These are phyloP conservation scores for Globisporangium emineosum DNA, from an alignment of 352 stramenopile genomes.

Conservation along the genomic window DNA sequence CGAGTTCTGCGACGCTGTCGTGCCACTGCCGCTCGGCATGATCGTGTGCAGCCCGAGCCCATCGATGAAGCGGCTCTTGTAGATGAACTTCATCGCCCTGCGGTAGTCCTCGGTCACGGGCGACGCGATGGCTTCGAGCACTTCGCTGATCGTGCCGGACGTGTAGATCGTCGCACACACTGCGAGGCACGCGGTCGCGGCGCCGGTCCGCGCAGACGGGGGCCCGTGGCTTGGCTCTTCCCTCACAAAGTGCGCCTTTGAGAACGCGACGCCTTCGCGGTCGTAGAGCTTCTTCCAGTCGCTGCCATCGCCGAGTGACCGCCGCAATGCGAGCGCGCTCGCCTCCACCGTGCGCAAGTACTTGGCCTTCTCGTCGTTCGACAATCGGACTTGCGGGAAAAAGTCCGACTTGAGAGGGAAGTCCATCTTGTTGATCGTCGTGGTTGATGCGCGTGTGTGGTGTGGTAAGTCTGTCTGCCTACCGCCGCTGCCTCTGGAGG, in stretches of 20 bases:
- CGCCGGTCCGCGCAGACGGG: constrained; percentile 5
- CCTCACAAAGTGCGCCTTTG: constrained; percentile 55
- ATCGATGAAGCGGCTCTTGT: constrained; percentile 58
- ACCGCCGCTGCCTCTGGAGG: background rate
- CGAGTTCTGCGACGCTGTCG: constrained; percentile 31
- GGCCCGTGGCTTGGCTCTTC: background rate
- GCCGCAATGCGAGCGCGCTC: constrained; percentile 37
- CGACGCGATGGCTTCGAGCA: constrained; percentile 60
- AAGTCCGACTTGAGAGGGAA: constrained; percentile 71
- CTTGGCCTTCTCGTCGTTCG: constrained; percentile 36
- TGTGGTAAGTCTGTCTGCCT: background rate
- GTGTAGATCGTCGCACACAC: constrained; percentile 58
- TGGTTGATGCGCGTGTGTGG: background rate
- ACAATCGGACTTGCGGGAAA: constrained; percentile 57
- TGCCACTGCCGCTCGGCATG: constrained; percentile 13
- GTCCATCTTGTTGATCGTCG: constrained; percentile 36
- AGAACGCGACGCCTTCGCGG: constrained; percentile 53
- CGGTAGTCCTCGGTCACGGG: constrained; percentile 68
- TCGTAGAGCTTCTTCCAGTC: constrained; percentile 60
- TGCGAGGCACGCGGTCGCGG: constrained; percentile 43
- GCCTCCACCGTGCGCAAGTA: constrained; percentile 46
- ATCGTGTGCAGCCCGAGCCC: constrained; percentile 58
- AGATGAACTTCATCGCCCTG: constrained; percentile 59
- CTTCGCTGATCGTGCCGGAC: constrained; percentile 55
- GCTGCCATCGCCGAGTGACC: constrained; percentile 36